These are phyloP conservation scores for Solanum hybrid DNA, from an alignment of 305 asterid species.

Conservation along the genomic window DNA sequence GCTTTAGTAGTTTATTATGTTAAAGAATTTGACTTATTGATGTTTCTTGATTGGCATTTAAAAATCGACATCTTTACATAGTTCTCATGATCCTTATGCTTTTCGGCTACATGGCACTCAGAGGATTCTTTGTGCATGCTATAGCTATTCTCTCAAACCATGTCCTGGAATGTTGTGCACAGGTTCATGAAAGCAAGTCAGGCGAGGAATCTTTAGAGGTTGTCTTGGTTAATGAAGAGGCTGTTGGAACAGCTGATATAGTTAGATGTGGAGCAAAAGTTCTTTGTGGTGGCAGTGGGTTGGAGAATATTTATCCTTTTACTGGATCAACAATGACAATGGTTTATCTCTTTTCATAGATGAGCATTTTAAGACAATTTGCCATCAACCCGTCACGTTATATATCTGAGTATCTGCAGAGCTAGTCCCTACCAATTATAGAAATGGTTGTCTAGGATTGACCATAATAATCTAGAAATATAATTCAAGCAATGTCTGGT, in stretches of 20 bases:
- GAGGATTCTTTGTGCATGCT: neutral
- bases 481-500: constrained; percentile 36
- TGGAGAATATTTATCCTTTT: neutral
- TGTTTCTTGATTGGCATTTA: neutral
- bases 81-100: neutral
- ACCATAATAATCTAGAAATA: neutral
- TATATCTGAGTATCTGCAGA: no score
- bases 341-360: neutral
- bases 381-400: neutral
- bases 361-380: neutral
- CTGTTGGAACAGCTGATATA: no score
- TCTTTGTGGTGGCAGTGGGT: neutral
- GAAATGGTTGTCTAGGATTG: neutral
- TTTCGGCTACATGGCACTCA: neutral
- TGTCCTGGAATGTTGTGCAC: neutral
- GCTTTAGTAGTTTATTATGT: neutral
- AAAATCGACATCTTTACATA: neutral
- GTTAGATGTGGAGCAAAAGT: neutral
- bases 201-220: neutral
- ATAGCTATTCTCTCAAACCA: neutral
- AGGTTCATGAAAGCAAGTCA: neutral
- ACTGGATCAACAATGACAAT: neutral
- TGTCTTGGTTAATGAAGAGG: neutral
- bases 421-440: neutral
- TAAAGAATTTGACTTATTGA: neutral